A percentile compares a stretch with the other conserved stretches of the same genome.
Conservation (phyloP, 345 rosid genomes). For the Eucalyptus cladocalyx region DNA sequence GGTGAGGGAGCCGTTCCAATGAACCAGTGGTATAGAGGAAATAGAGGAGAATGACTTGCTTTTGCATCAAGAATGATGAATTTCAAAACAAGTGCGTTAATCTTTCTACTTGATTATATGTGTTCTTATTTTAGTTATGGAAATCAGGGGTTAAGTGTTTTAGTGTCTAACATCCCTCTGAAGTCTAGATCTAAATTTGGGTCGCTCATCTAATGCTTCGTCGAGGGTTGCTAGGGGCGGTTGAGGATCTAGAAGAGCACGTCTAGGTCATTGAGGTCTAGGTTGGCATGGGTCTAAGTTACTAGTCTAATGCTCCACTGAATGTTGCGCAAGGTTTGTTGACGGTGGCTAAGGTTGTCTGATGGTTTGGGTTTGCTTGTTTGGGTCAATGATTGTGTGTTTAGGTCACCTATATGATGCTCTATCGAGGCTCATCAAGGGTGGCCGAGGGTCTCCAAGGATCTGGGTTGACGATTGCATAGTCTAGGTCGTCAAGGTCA, state of each 20-base stretch:
- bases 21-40: accelerated
- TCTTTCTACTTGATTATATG: too few relatives aligned
- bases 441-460: too few relatives aligned
- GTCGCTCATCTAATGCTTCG: neutral
- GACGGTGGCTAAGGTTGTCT: neutral
- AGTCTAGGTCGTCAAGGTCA: neutral
- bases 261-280: neutral
- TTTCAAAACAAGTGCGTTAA: too few relatives aligned
- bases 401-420: too few relatives aligned
- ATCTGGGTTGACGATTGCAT: too few relatives aligned
- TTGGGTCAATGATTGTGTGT: neutral
- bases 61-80: accelerated
- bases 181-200: neutral
- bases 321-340: neutral
- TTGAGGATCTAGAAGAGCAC: neutral
- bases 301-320: neutral
- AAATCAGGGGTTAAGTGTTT: accelerated
- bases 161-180: neutral
- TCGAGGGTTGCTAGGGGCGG: neutral
- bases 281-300: neutral
- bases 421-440: too few relatives aligned
- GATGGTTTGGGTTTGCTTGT: neutral
- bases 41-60: too few relatives aligned
- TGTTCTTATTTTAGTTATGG: too few relatives aligned
- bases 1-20: too few relatives aligned